These are phyloP conservation scores for Inosperma sp. DNA, from an alignment of 768 basidiomycete genomes.

Conservation along the genomic window DNA sequence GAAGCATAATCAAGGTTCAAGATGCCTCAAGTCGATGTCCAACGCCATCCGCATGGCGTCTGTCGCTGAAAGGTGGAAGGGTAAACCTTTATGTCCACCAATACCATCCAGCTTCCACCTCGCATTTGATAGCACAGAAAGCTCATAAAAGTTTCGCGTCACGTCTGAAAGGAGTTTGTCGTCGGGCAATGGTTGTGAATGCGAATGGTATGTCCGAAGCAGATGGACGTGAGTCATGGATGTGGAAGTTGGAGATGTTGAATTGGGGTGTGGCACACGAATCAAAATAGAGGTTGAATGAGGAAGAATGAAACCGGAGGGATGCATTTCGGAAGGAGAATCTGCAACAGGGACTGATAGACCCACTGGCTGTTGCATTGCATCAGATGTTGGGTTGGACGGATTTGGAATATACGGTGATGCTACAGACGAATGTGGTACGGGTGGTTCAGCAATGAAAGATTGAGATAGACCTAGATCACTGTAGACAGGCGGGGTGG, in stretches of 20 bases:
- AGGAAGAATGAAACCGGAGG: constrained; percentile 37
- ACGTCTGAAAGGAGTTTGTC: constrained; percentile 48
- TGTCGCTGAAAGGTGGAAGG: constrained; percentile 71
- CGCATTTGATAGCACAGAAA: constrained; percentile 53
- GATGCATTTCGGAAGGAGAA: constrained; percentile 17
- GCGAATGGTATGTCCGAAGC: constrained; percentile 45
- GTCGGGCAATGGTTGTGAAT: constrained; percentile 22
- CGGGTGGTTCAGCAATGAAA: constrained; percentile 32
- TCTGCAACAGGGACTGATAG: no score
- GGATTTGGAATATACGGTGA: constrained; percentile 1
- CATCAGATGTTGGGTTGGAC: not conserved
- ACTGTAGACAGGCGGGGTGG: constrained; percentile 27
- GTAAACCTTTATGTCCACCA: constrained; percentile 48
- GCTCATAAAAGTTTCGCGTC: constrained; percentile 63
- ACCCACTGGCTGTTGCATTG: not conserved
- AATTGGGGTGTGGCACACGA: constrained; percentile 38
- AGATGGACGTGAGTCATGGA: constrained; percentile 61
- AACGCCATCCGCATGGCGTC: constrained; percentile 53
- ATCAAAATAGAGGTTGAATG: constrained; percentile 56
- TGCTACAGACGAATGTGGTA: constrained; percentile 17
- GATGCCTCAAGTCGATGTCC: constrained; percentile 29
- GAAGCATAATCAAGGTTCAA: constrained; percentile 16
- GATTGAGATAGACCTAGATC: constrained; percentile 35
- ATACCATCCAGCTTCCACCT: constrained; percentile 42
- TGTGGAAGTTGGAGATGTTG: constrained; percentile 39